Percentiles rank a stretch among this genome's conserved stretches.
phyloP scores from a whole-genome alignment of 73 alveolate species.

The Breviolum minutum region DNA sequence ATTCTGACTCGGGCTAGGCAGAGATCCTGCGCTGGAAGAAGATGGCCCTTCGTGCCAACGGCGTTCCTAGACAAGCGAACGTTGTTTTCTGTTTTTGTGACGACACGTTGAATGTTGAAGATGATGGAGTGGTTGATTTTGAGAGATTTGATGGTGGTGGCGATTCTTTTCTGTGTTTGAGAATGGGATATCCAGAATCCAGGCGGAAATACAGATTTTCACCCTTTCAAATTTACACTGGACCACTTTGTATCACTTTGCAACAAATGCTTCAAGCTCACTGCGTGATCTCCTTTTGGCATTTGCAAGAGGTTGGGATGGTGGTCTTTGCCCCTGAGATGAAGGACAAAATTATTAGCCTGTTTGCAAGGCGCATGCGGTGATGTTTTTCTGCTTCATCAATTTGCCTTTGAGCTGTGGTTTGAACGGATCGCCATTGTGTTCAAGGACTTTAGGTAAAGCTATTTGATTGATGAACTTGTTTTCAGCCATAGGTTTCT shows the following conservation, averaged over 20 bases:
- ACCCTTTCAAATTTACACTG: background rate
- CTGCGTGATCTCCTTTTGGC: too few species aligned
- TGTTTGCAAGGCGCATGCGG: conserved; percentile 39
- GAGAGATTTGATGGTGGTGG: background rate
- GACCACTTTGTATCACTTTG: background rate
- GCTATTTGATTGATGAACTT: background rate
- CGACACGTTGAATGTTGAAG: background rate
- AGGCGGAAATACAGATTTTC: background rate
- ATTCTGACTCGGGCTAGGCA: background rate
- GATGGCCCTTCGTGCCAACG: conserved; percentile 37
- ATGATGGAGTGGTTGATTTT: background rate
- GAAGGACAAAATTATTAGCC: conserved; percentile 62
- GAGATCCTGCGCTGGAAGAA: conserved; percentile 74
- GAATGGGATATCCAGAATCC: background rate
- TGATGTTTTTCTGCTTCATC: too few species aligned
- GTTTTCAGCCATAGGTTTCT: background rate
- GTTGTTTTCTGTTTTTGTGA: background rate
- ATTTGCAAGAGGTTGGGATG: conserved; percentile 22
- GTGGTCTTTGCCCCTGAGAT: conserved; percentile 45
- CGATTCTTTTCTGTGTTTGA: background rate
- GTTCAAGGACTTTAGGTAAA: background rate
- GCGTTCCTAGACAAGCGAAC: background rate
- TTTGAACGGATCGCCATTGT: background rate
- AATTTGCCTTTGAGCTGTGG: background rate
- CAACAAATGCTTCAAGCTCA: background rate